These are phyloP conservation scores for Cetraspora pellucida DNA, from an alignment of 192 early-diverging fungal genomes.

Conservation along the genomic window DNA sequence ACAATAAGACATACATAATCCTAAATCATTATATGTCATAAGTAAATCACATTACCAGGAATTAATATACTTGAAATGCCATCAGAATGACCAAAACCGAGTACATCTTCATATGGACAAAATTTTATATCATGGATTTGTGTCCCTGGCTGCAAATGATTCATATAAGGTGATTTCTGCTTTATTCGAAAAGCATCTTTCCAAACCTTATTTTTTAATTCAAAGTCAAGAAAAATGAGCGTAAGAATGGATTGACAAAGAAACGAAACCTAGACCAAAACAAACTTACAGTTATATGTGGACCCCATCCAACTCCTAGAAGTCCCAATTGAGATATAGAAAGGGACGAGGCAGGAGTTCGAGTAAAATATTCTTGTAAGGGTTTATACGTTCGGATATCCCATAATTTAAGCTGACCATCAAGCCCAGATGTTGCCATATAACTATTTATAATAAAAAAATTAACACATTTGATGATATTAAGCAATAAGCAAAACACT, in stretches of 20 bases:
- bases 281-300: conserved; percentile 65
- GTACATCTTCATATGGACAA: conserved; percentile 96
- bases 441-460: conserved; percentile 48
- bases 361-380: conserved; percentile 80
- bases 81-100: conserved; percentile 77
- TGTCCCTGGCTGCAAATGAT: conserved; percentile 63
- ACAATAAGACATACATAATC: background rate
- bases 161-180: conserved; percentile 87
- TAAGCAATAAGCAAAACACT: background rate
- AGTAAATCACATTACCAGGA: conserved; percentile 57
- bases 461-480: background rate
- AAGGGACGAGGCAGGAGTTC: conserved; percentile 75
- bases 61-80: conserved; percentile 84
- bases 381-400: conserved; percentile 84
- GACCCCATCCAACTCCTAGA: conserved; percentile 79
- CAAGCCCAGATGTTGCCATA: conserved; percentile 91
- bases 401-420: conserved; percentile 90
- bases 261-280: conserved; percentile 4
- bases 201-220: conserved; percentile 64
- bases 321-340: conserved; percentile 85
- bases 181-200: conserved; percentile 80
- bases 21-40: background rate
- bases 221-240: background rate
- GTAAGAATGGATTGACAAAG: background rate
- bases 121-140: conserved; percentile 65